Conservation (phyloP, 352 stramenopile species). For the Hyaloperonospora brassicae region DNA sequence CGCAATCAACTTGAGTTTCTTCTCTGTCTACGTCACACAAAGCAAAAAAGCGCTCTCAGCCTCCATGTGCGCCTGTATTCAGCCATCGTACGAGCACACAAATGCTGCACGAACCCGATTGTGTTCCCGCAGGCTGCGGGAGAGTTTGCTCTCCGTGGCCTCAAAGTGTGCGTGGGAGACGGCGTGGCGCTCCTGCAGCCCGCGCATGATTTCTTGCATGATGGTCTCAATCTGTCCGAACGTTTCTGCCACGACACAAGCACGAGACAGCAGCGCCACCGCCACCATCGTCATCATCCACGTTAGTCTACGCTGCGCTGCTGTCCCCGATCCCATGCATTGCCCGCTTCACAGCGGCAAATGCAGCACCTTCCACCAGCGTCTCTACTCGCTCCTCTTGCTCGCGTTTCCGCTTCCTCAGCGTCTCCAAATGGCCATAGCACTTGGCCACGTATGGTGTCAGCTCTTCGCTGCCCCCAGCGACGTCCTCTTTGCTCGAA, state of each 20-base stretch:
- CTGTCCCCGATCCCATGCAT: neutral
- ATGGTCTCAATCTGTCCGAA: conserved; percentile 35
- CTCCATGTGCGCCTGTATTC: too few relatives aligned
- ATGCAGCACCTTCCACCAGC: conserved; percentile 38
- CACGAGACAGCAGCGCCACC: neutral
- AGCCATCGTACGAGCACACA: too few relatives aligned
- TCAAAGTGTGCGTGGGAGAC: conserved; percentile 32
- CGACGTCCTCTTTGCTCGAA: conserved; percentile 7
- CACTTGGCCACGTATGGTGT: conserved; percentile 43
- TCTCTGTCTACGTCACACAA: conserved; percentile 30
- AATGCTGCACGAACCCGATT: conserved; percentile 24
- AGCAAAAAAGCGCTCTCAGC: neutral
- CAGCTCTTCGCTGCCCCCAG: conserved; percentile 14
- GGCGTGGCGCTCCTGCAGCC: conserved; percentile 31
- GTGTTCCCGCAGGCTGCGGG: conserved; percentile 23
- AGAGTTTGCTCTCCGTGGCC: conserved; percentile 21
- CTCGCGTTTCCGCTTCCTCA: conserved; percentile 45
- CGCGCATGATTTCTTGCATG: conserved; percentile 37
- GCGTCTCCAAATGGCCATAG: conserved; percentile 25
- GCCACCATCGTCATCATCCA: too few relatives aligned
- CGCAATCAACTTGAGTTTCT: conserved; percentile 49
- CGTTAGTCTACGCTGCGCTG: neutral
- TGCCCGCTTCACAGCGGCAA: neutral
- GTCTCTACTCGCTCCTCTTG: conserved; percentile 48
- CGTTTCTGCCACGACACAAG: conserved; percentile 20